Conservation (phyloP, 2,329 filamentous ascomycete genomes). For the Diaporthe australafricana region DNA sequence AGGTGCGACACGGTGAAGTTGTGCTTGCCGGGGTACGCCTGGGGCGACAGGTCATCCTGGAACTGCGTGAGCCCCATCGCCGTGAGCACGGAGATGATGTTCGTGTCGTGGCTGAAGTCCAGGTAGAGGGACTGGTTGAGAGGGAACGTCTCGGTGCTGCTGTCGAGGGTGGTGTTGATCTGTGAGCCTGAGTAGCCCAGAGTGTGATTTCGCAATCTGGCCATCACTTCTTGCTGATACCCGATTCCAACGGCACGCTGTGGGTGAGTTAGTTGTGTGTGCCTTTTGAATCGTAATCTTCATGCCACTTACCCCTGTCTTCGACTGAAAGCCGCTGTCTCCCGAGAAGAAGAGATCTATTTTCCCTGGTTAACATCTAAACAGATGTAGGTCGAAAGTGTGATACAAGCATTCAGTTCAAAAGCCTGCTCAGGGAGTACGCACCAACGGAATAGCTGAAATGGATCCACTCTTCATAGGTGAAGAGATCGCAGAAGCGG, state of each 20-base stretch:
- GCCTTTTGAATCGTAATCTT: neutral
- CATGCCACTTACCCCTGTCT: constrained; percentile 63
- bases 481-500: constrained; percentile 80
- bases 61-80: constrained; percentile 82
- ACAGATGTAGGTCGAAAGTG: neutral
- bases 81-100: constrained; percentile 76
- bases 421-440: neutral
- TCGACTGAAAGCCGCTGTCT: constrained; percentile 71
- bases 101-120: constrained; percentile 83
- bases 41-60: constrained; percentile 61
- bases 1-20: constrained; percentile 75
- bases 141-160: constrained; percentile 76
- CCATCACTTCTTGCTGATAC: constrained; percentile 79
- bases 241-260: constrained; percentile 78
- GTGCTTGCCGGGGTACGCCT: constrained; percentile 66
- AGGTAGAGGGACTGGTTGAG: constrained; percentile 80
- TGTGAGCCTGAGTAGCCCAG: constrained; percentile 68
- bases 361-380: neutral
- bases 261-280: constrained; percentile 8
- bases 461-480: constrained; percentile 77
- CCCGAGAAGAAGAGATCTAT: constrained; percentile 72
- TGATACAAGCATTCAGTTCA: too few species aligned
- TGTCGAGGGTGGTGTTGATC: constrained; percentile 78
- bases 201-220: constrained; percentile 76
- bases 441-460: constrained; percentile 75